Conservation (phyloP, 805 yeast species). For the Myxozyma nipponensis region DNA sequence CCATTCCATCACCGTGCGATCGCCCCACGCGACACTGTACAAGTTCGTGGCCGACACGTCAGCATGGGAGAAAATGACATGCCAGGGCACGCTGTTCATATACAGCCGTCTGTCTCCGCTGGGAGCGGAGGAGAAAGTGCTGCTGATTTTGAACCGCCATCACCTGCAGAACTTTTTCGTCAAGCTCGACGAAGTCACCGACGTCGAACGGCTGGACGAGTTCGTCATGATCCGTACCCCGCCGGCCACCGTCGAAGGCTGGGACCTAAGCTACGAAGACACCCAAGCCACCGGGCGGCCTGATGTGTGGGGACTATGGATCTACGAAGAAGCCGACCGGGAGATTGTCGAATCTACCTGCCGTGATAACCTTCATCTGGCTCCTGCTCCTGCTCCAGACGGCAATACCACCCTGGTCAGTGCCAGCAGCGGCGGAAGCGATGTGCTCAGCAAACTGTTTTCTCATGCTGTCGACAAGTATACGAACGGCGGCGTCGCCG, state of each 20-base stretch:
- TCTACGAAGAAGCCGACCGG: slow-evolving; percentile 16
- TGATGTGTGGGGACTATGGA: slow-evolving; percentile 29
- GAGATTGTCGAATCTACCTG: slow-evolving; percentile 14
- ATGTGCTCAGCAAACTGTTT: slow-evolving; percentile 6
- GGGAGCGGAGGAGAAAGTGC: slow-evolving; percentile 10
- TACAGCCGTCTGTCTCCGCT: slow-evolving; percentile 34
- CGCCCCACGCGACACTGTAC: slow-evolving; percentile 42
- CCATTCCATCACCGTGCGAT: slow-evolving; percentile 38
- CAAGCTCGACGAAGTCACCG: slow-evolving; percentile 20
- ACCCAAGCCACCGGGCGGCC: slow-evolving; percentile 11
- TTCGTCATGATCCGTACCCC: slow-evolving; percentile 25
- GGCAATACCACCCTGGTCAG: neutral
- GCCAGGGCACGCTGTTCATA: slow-evolving; percentile 38
- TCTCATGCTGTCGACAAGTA: slow-evolving; percentile 15
- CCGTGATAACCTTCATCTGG: neutral
- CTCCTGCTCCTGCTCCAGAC: neutral
- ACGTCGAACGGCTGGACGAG: slow-evolving; percentile 22
- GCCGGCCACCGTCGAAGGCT: slow-evolving; percentile 13
- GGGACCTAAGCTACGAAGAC: slow-evolving; percentile 22
- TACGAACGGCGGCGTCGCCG: slow-evolving; percentile 3
- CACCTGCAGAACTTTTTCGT: slow-evolving; percentile 18
- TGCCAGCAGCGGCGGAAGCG: neutral
- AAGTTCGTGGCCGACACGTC: slow-evolving; percentile 35
- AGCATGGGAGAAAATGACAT: slow-evolving; percentile 2
- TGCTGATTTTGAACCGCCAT: slow-evolving; percentile 24